Base-by-base conservation (phyloP, 2,329 filamentous ascomycete genomes). In the Pseudogymnoascus sp. region DNA sequence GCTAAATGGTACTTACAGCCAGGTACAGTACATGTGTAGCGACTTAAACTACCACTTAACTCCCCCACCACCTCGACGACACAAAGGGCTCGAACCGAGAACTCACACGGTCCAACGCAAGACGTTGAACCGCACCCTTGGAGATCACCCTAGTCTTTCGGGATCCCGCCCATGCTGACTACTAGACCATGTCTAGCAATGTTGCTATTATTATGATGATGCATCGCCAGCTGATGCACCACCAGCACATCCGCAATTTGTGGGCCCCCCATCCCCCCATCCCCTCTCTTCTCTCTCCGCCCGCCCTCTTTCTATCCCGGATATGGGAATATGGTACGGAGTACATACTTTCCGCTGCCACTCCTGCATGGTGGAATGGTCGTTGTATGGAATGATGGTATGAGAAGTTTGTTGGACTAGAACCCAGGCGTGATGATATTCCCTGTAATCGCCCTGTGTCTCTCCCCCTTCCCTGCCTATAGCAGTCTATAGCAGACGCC, bases 91-190 rank as follows among this genome's bases (percentile, higher is more conserved):
- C 47, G 26, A 57, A 57, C 47, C 47, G 47, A 57, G 47, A 57
- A 33, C 21, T 31, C 26, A 57, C 47, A 57, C 47, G 44, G 44
- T 28, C 28, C 23, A 50, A 26, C 42, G 23, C 44, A 31, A 53
- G 26, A 53, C 47, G 47, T 57, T 57, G 47, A 57, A 57, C 47
- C 47, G 28, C 28, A 57, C 47, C 47, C 47, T 57, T 57, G 47
- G 47, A 57, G 47, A 57, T 57, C 47, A 57, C 47, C 47, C 47
- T 57, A 31, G 47, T 19, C 26, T 9, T 57, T 57, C 47, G 47
- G 47, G 47, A 57, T 57, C 47, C 47, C 47, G 28, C 47, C 47
- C 40, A 40, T 15, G 36, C 15, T 7, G 31, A 7, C 26, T 28
- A 2, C 26, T 28, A 28, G 23, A 28, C 26, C 26, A 28, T 28